A percentile compares a stretch with the other conserved stretches of the same genome.
phyloP scores from a whole-genome alignment of 331 rosid species.

The Rosa hybrid region DNA sequence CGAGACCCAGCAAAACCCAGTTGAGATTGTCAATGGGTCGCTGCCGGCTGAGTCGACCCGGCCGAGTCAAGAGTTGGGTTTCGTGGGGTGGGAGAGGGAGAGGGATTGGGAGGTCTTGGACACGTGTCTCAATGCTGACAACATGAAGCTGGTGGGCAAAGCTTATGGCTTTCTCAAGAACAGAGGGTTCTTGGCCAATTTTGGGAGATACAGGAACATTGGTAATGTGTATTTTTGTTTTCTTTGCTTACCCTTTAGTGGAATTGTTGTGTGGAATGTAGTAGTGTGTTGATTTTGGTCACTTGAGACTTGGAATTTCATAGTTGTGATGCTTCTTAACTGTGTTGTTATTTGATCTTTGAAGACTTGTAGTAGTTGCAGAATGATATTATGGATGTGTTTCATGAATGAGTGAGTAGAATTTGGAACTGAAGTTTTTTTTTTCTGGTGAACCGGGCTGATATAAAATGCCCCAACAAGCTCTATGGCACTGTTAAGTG shows the following conservation, averaged over 20 bases:
- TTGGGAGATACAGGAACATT: conserved; percentile 85
- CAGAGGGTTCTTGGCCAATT: conserved; percentile 79
- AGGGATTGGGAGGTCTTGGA: conserved; percentile 95
- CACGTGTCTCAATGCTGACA: conserved; percentile 90
- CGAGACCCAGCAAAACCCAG: conserved; percentile 33
- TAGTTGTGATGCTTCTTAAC: background rate
- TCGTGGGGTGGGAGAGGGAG: conserved; percentile 61
- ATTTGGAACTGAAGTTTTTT: background rate
- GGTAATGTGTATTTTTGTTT: conserved; percentile 42
- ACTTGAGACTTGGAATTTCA: background rate
- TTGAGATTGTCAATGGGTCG: conserved; percentile 34
- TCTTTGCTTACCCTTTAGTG: background rate
- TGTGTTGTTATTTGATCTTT: too few relatives aligned
- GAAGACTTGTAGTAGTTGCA: too few relatives aligned
- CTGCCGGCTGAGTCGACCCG: conserved; percentile 37
- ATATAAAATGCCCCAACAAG: too few relatives aligned
- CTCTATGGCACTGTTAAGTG: too few relatives aligned
- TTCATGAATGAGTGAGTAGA: background rate
- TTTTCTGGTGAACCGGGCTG: too few relatives aligned
- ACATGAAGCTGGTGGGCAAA: conserved; percentile 84
- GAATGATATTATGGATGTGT: too few relatives aligned
- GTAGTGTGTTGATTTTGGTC: background rate
- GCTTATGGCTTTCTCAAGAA: conserved; percentile 75
- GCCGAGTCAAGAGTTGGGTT: conserved; percentile 53
- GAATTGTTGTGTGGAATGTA: background rate